A percentile compares a stretch with the other conserved stretches of the same genome.
These are phyloP conservation scores for Dillenia turbinata DNA, from an alignment of 164 flowering plant genomes.

Conservation along the genomic window DNA sequence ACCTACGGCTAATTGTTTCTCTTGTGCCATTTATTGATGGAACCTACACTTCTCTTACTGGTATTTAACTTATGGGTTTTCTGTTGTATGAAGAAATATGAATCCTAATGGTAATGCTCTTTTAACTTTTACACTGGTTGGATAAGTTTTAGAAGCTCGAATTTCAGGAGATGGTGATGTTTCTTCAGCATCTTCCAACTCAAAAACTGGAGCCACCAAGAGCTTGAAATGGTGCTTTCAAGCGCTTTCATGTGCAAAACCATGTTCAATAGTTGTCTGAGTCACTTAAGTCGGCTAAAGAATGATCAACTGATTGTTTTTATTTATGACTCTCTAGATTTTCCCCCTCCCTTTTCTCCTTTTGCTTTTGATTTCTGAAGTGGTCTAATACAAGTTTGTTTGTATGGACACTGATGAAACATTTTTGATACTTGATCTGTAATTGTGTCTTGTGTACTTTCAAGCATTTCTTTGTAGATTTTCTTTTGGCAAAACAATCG, in stretches of 20 bases:
- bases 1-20: no score
- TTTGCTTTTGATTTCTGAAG: slow-evolving; percentile 1
- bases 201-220: slow-evolving; percentile 71
- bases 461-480: no score
- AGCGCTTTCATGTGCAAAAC: slow-evolving; percentile 96
- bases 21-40: no score
- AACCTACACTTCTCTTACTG: no score
- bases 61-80: no score
- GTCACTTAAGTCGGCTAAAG: slow-evolving; percentile 66
- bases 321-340: background rate
- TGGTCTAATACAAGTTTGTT: background rate
- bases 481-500: no score
- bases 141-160: slow-evolving; percentile 87
- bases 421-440: no score
- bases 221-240: slow-evolving; percentile 94
- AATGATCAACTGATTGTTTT: background rate
- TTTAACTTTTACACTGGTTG: slow-evolving; percentile 66
- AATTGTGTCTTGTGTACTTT: no score
- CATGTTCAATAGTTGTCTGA: slow-evolving; percentile 88
- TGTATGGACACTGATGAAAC: background rate
- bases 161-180: slow-evolving; percentile 98
- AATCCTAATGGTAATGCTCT: no score
- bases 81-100: no score
- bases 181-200: slow-evolving; percentile 95
- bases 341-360: background rate